Base-by-base conservation (phyloP, 352 stramenopile species). In the Ochromonadaceae sp. region DNA sequence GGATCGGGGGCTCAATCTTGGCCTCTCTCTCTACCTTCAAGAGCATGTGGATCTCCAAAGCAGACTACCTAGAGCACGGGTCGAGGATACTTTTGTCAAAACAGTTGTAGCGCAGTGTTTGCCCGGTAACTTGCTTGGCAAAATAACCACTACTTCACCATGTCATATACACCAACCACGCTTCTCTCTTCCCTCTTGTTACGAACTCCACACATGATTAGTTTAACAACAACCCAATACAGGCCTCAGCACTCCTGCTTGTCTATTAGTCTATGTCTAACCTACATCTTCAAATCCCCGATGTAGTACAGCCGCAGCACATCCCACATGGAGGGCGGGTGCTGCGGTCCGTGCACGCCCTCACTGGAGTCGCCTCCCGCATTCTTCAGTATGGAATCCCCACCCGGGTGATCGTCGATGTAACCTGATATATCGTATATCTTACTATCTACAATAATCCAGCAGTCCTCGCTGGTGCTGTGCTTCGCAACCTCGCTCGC, bases 11-110 rank as follows among this genome's bases (percentile, higher is more conserved):
- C 40, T 97, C 88, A 58, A 98, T 98, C 74, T 77, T 98, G 42
- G 90, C 91, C n/a, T 97, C 90, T 72, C 83, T 98, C 12, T 83
- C 88, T 17, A 97, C 90, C 2, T 98, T 98, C 77, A 95, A 96
- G 80, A 92, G 87, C 68, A 96, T 97, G 84, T 97, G 89, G 88
- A 90, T 97, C 42, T 93, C 88, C 36, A 92, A 91, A 70, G 81
- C 74, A 44, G 86, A 98, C 67, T 98, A 97, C 76, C 88, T 96
- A 65, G 91, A 97, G 72, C 82, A 94, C 59, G 88, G 88, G 43
- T 71, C 79, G n/a, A 22, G 52, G 63, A 80, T 75, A 22, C 87
- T 91, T 59, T 55, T 89, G 39, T 35, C 35, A 17, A 50, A 62
- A 50, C n/a, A n/a, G n/a, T n/a, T n/a, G n/a, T n/a, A n/a, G n/a